These are phyloP conservation scores for Piper betle DNA, from an alignment of 164 flowering plant genomes.

Conservation along the genomic window DNA sequence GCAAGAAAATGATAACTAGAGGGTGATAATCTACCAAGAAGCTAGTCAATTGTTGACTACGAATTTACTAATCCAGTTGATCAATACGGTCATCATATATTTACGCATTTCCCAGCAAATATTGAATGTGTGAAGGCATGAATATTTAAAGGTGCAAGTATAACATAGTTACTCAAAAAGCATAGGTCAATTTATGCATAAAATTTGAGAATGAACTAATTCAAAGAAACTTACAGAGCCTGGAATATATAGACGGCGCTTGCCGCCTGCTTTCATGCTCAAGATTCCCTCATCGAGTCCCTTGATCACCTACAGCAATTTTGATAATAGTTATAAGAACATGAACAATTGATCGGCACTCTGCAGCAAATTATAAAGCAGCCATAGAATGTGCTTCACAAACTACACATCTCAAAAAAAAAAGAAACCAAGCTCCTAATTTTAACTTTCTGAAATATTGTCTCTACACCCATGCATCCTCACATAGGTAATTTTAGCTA, in stretches of 20 bases:
- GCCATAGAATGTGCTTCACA: not conserved
- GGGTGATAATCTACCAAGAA: no score
- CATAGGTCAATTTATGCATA: not conserved
- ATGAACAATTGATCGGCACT: not conserved
- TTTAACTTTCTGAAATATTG: not conserved
- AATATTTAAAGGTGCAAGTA: no score
- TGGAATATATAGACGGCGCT: constrained; percentile 80
- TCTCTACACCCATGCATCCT: no score
- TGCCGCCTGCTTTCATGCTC: constrained; percentile 86
- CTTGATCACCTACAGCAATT: constrained; percentile 62
- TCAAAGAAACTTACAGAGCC: constrained; percentile 53
- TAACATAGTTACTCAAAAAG: no score
- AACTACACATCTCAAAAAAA: not conserved
- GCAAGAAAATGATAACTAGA: not conserved
- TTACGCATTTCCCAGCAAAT: no score
- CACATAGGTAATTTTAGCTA: no score
- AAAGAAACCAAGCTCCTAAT: not conserved
- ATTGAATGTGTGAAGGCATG: no score
- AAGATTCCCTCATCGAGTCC: constrained; percentile 96
- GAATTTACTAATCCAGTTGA: no score
- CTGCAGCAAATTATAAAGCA: not conserved
- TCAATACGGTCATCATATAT: no score
- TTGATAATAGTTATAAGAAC: constrained; percentile 4
- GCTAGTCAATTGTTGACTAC: not conserved
- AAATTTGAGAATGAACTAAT: no score